Conservation (phyloP, 2,329 filamentous ascomycete genomes). For the Clonostachys chloroleuca region DNA sequence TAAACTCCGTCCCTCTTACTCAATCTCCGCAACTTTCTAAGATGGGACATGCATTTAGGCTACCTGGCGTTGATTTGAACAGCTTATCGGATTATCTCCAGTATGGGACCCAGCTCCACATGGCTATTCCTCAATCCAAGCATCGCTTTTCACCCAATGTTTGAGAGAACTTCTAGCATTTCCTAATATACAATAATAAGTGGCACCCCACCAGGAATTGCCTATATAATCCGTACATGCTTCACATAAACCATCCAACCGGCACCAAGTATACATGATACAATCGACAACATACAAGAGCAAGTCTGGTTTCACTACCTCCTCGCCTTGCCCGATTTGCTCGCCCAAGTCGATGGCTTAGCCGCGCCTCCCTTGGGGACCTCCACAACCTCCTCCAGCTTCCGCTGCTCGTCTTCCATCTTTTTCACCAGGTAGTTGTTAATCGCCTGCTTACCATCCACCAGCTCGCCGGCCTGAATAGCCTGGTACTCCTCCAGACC, state of each 20-base stretch:
- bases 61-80: too few relatives aligned
- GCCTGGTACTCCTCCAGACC: constrained; percentile 49
- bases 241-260: too few relatives aligned
- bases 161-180: too few relatives aligned
- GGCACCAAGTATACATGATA: neutral
- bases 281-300: neutral
- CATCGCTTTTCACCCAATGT: too few relatives aligned
- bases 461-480: constrained; percentile 45
- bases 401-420: constrained; percentile 22
- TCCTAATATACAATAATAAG: neutral
- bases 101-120: too few relatives aligned
- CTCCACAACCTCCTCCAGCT: constrained; percentile 21
- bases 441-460: constrained; percentile 53
- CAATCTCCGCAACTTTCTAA: too few relatives aligned
- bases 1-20: too few relatives aligned
- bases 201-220: neutral
- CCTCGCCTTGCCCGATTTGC: neutral
- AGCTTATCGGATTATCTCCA: too few relatives aligned
- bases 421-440: constrained; percentile 26
- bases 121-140: too few relatives aligned
- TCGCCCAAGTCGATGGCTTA: neutral
- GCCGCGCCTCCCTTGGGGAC: constrained; percentile 8
- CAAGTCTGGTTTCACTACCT: neutral
- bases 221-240: neutral
- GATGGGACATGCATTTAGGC: too few relatives aligned